Conservation (phyloP, 2,329 filamentous ascomycete genomes). For the Albifimbria verrucaria region DNA sequence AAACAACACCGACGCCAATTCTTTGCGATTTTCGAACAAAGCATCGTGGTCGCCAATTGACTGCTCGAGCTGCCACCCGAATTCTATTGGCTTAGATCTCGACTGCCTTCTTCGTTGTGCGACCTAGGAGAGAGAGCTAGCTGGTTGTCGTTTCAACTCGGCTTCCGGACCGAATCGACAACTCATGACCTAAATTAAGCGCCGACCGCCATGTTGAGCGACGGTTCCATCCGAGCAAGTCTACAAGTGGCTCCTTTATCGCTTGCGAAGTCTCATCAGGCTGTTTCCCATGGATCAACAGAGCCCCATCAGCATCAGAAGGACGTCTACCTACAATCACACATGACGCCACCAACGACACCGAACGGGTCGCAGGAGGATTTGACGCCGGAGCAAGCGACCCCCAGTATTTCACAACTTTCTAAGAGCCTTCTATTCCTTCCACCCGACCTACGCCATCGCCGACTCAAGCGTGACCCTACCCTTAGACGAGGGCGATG, state of each 20-base stretch:
- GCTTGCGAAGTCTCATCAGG: constrained; percentile 41
- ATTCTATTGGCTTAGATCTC: too few species aligned
- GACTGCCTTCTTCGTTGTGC: too few species aligned
- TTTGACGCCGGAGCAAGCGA: constrained; percentile 36
- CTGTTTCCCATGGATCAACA: constrained; percentile 25
- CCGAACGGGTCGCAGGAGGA: constrained; percentile 66
- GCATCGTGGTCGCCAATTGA: too few species aligned
- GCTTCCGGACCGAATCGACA: constrained; percentile 5
- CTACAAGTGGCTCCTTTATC: constrained; percentile 59
- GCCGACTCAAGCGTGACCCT: constrained; percentile 86
- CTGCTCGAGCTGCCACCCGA: too few species aligned
- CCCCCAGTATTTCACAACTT: constrained; percentile 87
- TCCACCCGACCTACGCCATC: constrained; percentile 73
- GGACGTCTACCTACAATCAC: constrained; percentile 46
- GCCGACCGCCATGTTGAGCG: constrained; percentile 34
- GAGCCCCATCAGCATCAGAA: constrained; percentile 29
- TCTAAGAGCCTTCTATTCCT: constrained; percentile 89
- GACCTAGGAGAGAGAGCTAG: background rate
- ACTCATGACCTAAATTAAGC: constrained; percentile 26
- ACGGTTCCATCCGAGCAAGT: constrained; percentile 51
- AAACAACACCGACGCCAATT: too few species aligned
- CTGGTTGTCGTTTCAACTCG: background rate
- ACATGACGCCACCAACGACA: constrained; percentile 76
- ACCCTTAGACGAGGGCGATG: constrained; percentile 83
- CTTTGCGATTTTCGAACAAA: too few species aligned